Percentiles rank a stretch among this genome's conserved stretches.
phyloP scores from a whole-genome alignment of 352 stramenopile species.

The Phytophthora europaea region DNA sequence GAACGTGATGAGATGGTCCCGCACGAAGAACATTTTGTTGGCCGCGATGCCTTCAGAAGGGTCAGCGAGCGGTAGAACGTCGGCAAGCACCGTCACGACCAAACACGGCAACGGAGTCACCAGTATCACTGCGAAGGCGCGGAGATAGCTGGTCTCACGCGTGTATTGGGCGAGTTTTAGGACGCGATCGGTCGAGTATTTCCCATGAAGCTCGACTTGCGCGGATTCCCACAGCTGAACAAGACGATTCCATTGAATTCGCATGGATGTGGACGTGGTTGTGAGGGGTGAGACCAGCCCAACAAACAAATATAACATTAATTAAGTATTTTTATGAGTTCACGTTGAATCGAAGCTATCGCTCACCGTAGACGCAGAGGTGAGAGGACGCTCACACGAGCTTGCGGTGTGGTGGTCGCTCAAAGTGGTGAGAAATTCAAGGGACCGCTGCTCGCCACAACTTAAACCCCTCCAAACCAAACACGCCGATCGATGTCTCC shows the following conservation, averaged over 20 bases:
- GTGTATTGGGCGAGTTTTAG: not conserved
- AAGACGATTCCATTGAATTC: not conserved
- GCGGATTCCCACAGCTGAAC: not conserved
- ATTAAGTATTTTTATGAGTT: not conserved
- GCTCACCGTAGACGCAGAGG: not conserved
- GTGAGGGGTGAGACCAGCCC: too few relatives aligned
- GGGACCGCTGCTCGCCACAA: not conserved
- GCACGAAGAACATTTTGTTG: conserved; percentile 8
- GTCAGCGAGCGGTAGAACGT: conserved; percentile 13
- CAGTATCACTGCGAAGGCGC: not conserved
- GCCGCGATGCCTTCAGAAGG: not conserved
- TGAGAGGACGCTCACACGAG: not conserved
- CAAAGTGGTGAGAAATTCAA: not conserved
- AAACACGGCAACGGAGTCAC: conserved; percentile 11
- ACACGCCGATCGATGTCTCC: conserved; percentile 4
- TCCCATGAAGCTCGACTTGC: conserved; percentile 4
- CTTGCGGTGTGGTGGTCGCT: not conserved
- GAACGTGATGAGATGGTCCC: not conserved
- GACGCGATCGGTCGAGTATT: not conserved
- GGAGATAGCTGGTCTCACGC: not conserved
- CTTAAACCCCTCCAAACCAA: not conserved
- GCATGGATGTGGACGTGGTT: not conserved
- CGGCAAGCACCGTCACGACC: not conserved
- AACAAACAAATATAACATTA: too few relatives aligned
- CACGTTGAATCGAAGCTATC: too few relatives aligned